These are phyloP conservation scores for Penicillium sp. DNA, from an alignment of 2,329 filamentous ascomycete genomes.

Conservation along the genomic window DNA sequence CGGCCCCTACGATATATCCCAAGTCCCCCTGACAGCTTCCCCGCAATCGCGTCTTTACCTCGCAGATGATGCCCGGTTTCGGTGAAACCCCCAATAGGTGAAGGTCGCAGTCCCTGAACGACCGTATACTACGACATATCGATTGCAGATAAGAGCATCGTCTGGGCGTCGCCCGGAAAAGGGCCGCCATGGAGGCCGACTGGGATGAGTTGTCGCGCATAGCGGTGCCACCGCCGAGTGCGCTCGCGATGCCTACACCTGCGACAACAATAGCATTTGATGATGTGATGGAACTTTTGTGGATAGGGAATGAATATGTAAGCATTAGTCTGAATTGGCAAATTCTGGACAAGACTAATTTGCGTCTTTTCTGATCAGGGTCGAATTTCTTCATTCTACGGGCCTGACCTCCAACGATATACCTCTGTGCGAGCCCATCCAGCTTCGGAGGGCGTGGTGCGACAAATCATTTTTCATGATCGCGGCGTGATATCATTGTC, in stretches of 20 bases:
- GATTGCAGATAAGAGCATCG: neutral
- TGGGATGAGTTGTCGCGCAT: slow-evolving; percentile 72
- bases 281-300: slow-evolving; percentile 81
- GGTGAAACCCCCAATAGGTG: slow-evolving; percentile 33
- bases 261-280: slow-evolving; percentile 86
- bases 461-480: slow-evolving; percentile 87
- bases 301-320: slow-evolving; percentile 90
- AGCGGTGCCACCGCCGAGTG: slow-evolving; percentile 72
- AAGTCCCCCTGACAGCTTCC: slow-evolving; percentile 25
- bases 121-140: neutral
- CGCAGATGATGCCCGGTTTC: slow-evolving; percentile 35
- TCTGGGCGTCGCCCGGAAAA: slow-evolving; percentile 15
- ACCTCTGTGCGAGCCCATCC: slow-evolving; percentile 83
- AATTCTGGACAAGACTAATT: slow-evolving; percentile 10
- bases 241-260: slow-evolving; percentile 66
- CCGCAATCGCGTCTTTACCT: slow-evolving; percentile 36
- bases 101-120: slow-evolving; percentile 16
- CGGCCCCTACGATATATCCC: neutral
- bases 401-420: slow-evolving; percentile 80
- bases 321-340: slow-evolving; percentile 30
- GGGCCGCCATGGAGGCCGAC: slow-evolving; percentile 46
- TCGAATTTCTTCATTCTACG: slow-evolving; percentile 83
- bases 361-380: slow-evolving; percentile 57
- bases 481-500: slow-evolving; percentile 86
- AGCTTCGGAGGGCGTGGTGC: slow-evolving; percentile 71